phyloP scores from a whole-genome alignment of 768 basidiomycete genomes.

The Suillus decipiens region DNA sequence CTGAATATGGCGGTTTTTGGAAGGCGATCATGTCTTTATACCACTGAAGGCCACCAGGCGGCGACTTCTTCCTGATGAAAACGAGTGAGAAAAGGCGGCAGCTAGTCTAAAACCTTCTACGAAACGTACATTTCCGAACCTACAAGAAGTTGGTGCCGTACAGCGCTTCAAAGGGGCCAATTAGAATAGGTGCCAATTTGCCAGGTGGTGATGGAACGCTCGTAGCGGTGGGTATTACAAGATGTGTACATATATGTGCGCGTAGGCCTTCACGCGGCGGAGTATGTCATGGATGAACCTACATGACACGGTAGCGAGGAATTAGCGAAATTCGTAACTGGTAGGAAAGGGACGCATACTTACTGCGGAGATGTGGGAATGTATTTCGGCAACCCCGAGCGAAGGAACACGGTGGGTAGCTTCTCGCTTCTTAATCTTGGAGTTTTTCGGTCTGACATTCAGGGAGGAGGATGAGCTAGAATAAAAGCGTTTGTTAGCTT shows the following conservation, averaged over 20 bases:
- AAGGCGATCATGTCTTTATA: conserved; percentile 1
- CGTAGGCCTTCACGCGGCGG: neutral
- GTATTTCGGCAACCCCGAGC: neutral
- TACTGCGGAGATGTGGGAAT: neutral
- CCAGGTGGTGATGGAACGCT: neutral
- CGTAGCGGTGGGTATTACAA: neutral
- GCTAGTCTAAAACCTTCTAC: neutral
- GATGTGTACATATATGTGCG: neutral
- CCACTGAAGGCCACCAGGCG: neutral
- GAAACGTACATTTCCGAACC: neutral
- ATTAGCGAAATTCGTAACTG: neutral
- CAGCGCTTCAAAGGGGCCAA: neutral
- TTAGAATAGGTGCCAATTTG: neutral
- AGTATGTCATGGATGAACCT: neutral
- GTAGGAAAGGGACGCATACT: neutral
- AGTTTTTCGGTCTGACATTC: neutral
- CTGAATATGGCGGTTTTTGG: conserved; percentile 4
- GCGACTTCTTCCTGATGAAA: neutral
- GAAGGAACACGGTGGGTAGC: neutral
- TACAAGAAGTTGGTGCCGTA: conserved; percentile 1
- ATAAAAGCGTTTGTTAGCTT: neutral
- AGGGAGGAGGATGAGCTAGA: neutral
- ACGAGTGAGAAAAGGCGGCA: neutral
- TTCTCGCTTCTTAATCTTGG: neutral
- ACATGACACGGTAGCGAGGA: neutral